Percentiles rank a stretch among this genome's conserved stretches.
phyloP scores from a whole-genome alignment of 305 asterid species.

The Petunia hybrid region DNA sequence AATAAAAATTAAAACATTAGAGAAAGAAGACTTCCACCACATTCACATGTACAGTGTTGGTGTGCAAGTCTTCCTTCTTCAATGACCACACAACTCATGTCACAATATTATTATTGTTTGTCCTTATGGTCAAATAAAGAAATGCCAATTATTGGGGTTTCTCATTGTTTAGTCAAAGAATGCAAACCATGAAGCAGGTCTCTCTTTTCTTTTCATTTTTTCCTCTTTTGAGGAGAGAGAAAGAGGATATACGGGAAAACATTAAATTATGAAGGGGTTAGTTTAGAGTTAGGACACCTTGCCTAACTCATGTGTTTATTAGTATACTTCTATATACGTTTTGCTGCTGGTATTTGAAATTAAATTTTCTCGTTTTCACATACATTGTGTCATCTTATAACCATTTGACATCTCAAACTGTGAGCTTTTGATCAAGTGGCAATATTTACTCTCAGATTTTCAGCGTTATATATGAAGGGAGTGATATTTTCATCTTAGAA shows the following conservation, averaged over 20 bases:
- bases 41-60: constrained; percentile 19
- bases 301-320: neutral
- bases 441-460: too few species aligned
- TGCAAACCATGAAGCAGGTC: neutral
- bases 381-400: too few species aligned
- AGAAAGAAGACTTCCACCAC: neutral
- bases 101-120: neutral
- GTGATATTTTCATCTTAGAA: too few species aligned
- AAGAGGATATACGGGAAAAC: neutral
- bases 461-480: too few species aligned
- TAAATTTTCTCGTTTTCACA: neutral
- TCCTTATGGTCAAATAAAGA: neutral
- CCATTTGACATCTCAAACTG: too few species aligned
- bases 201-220: neutral
- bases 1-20: neutral
- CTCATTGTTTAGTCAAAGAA: constrained; percentile 20
- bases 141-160: neutral
- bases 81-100: constrained; percentile 22
- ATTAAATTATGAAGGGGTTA: constrained; percentile 6
- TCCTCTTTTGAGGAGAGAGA: constrained; percentile 25
- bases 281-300: neutral
- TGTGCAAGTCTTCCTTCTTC: neutral
- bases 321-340: too few species aligned
- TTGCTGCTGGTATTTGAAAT: too few species aligned
- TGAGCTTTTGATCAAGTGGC: too few species aligned